These are phyloP conservation scores for Myriosclerotinia scirpicola DNA, from an alignment of 2,329 filamentous ascomycete genomes.

Conservation along the genomic window DNA sequence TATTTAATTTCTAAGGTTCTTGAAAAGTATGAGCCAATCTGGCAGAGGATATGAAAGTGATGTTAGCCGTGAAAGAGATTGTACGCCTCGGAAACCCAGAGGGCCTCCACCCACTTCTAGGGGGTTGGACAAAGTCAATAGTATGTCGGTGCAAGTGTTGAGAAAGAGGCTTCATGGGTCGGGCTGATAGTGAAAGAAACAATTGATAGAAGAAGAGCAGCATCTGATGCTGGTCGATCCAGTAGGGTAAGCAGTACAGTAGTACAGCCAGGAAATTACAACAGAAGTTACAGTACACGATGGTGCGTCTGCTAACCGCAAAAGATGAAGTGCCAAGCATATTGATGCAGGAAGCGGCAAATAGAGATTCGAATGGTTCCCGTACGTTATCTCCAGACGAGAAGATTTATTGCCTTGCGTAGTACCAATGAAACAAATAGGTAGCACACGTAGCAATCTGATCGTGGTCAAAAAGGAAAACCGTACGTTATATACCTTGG, in stretches of 20 bases:
- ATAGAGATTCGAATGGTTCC: neutral
- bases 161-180: neutral
- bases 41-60: neutral
- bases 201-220: neutral
- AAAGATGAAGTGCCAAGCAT: too few species aligned
- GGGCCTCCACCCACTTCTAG: neutral
- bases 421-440: neutral
- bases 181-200: neutral
- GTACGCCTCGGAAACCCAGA: neutral
- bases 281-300: neutral
- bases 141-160: neutral
- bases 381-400: neutral
- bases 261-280: neutral
- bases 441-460: neutral
- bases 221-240: too few species aligned
- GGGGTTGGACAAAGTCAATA: neutral
- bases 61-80: too few species aligned
- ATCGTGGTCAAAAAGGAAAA: neutral
- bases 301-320: too few species aligned
- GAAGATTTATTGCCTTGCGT: neutral
- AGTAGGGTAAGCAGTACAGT: too few species aligned
- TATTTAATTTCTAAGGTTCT: neutral
- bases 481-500: slow-evolving; percentile 1
- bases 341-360: neutral
- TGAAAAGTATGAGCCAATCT: neutral